Evolutionary conservation across 2,329 filamentous ascomycete species (phyloP), one percentile per base, ranked within the genome.

Genomic region (Botrytis hyacinthi): DNA sequence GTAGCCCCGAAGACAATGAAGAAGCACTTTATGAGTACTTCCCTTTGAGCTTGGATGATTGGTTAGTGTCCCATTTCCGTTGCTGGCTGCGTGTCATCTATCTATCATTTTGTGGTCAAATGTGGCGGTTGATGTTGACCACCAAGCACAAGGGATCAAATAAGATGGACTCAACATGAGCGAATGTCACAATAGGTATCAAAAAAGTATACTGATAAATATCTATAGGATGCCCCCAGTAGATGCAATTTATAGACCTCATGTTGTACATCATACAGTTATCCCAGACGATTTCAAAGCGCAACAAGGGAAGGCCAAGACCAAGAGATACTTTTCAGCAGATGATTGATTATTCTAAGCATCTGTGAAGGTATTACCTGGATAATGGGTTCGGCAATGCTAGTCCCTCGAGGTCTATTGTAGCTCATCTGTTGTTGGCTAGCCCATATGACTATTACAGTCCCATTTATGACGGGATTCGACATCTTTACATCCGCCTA

Each of bases 11-110:
- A 76, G 94, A 97, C 78, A 92, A 91, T 78, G 91, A 91, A 0
- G 95, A 98, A 82, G 85, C 95, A 76, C 84, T 98, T 29, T 98
- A 98, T 81, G 95, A 98, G 83, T 98, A 98, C 81, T 98, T 98
- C 76, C 95, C 95, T 0, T 86, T 98, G 26, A 94, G 92, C 67
- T 84, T 97, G 74, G 94, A 98, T 81, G 95, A 98, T 80, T 98
- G 92, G 92, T 80, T 74, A 88, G 81, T 79, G 83, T 44, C 37
- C 2, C 22, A 59, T 62, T 46, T 46, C 63, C 70, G 57, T 61
- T 37, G 22, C 22, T 51, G 16, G 35, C 35, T 54, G 20, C n/a
- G n/a, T 9, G 5, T 3, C 54, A 26, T 42, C 35, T 32, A 42
- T 42, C 61, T 62, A 29, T 57, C n/a, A 10, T 32, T 42, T 42